Percentiles rank a stretch among this genome's conserved stretches.
Conservation (phyloP, 2,329 filamentous ascomycete species). For the Aotearoamyces nothofagi region DNA sequence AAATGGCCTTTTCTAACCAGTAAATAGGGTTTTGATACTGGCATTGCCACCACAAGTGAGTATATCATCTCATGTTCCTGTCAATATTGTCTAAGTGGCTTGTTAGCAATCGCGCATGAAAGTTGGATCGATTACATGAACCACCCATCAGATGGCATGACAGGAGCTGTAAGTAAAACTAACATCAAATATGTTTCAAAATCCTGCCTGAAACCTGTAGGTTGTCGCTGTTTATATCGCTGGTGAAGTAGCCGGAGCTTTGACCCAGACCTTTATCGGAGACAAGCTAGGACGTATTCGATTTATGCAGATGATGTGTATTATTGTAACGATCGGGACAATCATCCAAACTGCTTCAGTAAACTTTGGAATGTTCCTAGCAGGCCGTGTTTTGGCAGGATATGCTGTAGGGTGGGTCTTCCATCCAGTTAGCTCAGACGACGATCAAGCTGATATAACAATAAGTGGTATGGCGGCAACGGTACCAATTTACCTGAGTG, state of each 20-base stretch:
- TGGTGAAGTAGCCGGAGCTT: conserved; percentile 38
- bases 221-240: conserved; percentile 44
- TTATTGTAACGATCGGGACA: conserved; percentile 37
- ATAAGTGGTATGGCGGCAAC: conserved; percentile 17
- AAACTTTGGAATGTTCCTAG: conserved; percentile 38
- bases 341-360: conserved; percentile 36
- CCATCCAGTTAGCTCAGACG: not conserved
- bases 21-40: conserved; percentile 40
- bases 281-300: conserved; percentile 36
- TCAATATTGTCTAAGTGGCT: conserved; percentile 2
- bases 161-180: conserved; percentile 29
- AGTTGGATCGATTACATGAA: conserved; percentile 45
- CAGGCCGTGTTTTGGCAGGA: conserved; percentile 31
- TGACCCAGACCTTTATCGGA: conserved; percentile 35
- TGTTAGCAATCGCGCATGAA: conserved; percentile 37
- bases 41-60: conserved; percentile 41
- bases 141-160: conserved; percentile 35
- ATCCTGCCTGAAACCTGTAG: conserved; percentile 8
- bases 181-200: not conserved
- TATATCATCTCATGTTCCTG: conserved; percentile 4
- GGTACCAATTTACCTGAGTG: conserved; percentile 16
- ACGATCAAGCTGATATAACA: conserved; percentile 1
- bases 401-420: conserved; percentile 26
- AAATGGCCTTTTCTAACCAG: not conserved
- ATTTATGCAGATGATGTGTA: conserved; percentile 37